A percentile compares a stretch with the other conserved stretches of the same genome.
phyloP scores from a whole-genome alignment of 2,329 filamentous ascomycete species.

The Ophiostoma sp. region DNA sequence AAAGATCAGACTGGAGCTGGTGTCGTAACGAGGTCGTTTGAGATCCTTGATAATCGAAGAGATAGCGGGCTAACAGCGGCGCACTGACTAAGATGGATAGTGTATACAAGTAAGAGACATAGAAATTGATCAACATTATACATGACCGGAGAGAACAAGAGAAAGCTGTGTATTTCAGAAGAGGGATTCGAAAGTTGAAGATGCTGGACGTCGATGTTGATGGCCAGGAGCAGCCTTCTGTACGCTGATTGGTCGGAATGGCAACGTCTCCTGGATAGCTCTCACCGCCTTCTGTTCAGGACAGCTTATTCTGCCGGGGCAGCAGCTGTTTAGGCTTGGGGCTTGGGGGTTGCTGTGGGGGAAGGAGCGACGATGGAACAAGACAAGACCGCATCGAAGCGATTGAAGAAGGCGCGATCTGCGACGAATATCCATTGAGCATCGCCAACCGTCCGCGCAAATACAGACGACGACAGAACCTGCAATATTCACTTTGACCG shows the following conservation, averaged over 20 bases:
- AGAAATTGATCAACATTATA: too few relatives aligned
- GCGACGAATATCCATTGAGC: background rate
- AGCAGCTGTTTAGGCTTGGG: background rate
- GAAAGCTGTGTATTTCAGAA: background rate
- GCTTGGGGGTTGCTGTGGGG: background rate
- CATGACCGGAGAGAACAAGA: too few relatives aligned
- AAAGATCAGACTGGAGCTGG: too few relatives aligned
- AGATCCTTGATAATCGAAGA: too few relatives aligned
- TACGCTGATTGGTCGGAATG: constrained; percentile 10
- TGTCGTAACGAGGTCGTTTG: too few relatives aligned
- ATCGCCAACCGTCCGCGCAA: background rate
- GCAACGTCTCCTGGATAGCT: constrained; percentile 10
- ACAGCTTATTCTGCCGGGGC: constrained; percentile 24
- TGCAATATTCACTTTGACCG: background rate
- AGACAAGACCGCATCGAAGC: background rate
- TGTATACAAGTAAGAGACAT: too few relatives aligned
- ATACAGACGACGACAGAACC: background rate
- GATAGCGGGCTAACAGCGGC: too few relatives aligned
- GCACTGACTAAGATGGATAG: too few relatives aligned
- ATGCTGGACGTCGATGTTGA: background rate
- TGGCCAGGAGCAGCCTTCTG: background rate
- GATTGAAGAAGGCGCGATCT: background rate
- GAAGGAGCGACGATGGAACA: background rate
- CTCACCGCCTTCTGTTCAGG: constrained; percentile 25
- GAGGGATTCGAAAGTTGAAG: background rate